phyloP scores from a whole-genome alignment of 2,329 filamentous ascomycete genomes.

The Sordariomycetes sp. region DNA sequence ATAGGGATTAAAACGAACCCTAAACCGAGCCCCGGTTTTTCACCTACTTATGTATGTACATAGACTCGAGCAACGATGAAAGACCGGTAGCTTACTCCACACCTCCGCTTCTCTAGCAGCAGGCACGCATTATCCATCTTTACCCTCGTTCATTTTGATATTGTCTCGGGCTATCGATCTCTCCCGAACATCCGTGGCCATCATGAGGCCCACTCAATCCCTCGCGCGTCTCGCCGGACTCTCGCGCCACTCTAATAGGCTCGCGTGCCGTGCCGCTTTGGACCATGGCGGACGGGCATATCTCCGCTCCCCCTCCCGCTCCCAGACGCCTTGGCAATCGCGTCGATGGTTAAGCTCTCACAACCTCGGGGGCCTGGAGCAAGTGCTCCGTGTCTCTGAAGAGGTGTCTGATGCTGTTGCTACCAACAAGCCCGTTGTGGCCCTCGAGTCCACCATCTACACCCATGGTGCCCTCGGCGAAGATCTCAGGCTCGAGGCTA shows the following conservation, averaged over 20 bases:
- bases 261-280: background rate
- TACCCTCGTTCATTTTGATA: background rate
- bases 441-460: conserved; percentile 92
- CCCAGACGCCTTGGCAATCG: background rate
- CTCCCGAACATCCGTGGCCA: background rate
- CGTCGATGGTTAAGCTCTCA: conserved; percentile 5
- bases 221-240: background rate
- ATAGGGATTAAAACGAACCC: too few species aligned
- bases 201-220: background rate
- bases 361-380: conserved; percentile 19
- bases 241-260: background rate
- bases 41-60: too few species aligned
- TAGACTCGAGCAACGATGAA: too few species aligned
- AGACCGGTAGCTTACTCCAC: background rate
- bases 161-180: background rate
- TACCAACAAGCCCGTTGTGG: conserved; percentile 72
- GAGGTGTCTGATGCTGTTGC: conserved; percentile 72
- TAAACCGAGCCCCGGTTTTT: too few species aligned
- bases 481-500: conserved; percentile 59
- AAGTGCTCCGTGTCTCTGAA: conserved; percentile 61
- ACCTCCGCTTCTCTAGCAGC: background rate
- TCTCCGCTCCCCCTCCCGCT: background rate
- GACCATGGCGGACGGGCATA: background rate
- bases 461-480: conserved; percentile 84
- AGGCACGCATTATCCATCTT: background rate